Percentiles rank a stretch among this genome's conserved stretches.
These are phyloP conservation scores for Paraphaeosphaeria sporulosa DNA, from an alignment of 2,329 filamentous ascomycete genomes.

Conservation along the genomic window DNA sequence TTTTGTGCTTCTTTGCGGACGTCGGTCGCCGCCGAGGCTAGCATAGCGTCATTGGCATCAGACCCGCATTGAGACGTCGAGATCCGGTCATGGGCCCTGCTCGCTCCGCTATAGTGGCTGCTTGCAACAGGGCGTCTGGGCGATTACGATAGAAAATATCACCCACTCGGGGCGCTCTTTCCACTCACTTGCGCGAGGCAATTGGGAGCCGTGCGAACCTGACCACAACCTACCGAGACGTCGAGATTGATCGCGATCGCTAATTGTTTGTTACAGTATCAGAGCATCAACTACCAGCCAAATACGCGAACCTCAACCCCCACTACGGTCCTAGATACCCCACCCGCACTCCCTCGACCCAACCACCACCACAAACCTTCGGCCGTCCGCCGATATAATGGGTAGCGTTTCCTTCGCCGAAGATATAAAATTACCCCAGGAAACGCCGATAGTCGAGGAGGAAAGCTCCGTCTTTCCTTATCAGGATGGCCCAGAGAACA, in stretches of 20 bases:
- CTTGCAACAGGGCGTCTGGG: not conserved
- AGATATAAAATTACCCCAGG: slow-evolving; percentile 58
- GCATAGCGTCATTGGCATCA: slow-evolving; percentile 36
- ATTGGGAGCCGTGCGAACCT: slow-evolving; percentile 23
- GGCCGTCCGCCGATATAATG: slow-evolving; percentile 63
- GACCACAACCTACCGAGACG: not conserved
- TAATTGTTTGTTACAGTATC: slow-evolving; percentile 18
- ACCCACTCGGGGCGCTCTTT: slow-evolving; percentile 23
- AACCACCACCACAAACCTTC: slow-evolving; percentile 42
- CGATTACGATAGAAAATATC: slow-evolving; percentile 12
- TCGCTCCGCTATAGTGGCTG: slow-evolving; percentile 25
- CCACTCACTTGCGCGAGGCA: not conserved
- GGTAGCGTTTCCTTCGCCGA: slow-evolving; percentile 61
- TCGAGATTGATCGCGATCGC: slow-evolving; percentile 1
- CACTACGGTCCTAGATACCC: slow-evolving; percentile 31
- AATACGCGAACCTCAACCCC: slow-evolving; percentile 34
- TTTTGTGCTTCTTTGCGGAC: slow-evolving; percentile 31
- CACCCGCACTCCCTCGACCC: slow-evolving; percentile 18
- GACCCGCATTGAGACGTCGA: slow-evolving; percentile 21
- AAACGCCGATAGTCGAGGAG: slow-evolving; percentile 63
- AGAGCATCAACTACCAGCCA: slow-evolving; percentile 36
- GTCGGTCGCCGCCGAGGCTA: slow-evolving; percentile 31
- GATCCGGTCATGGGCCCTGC: slow-evolving; percentile 30
- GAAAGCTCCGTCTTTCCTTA: slow-evolving; percentile 79
- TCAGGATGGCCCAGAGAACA: slow-evolving; percentile 77